These are phyloP conservation scores for Adansonia digitata DNA, from an alignment of 345 rosid genomes.

Conservation along the genomic window DNA sequence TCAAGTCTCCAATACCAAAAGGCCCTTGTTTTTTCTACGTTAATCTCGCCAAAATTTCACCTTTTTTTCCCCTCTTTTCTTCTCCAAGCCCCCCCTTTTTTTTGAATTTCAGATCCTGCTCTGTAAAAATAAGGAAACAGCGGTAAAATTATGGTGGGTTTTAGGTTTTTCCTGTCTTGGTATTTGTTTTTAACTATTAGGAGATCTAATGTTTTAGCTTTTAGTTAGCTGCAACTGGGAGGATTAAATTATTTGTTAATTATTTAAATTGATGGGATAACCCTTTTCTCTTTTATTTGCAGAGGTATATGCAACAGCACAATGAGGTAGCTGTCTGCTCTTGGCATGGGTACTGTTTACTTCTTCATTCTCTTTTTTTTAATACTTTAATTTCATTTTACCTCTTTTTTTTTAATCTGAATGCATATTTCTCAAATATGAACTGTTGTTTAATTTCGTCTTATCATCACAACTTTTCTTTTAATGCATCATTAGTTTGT, in stretches of 20 bases:
- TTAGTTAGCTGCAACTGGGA: neutral
- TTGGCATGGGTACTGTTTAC: slow-evolving; percentile 73
- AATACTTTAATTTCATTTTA: neutral
- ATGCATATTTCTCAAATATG: neutral
- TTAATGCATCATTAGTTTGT: neutral
- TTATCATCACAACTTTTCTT: neutral
- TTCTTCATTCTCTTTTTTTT: slow-evolving; percentile 9
- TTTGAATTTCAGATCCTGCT: neutral
- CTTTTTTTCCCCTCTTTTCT: neutral
- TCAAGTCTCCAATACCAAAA: slow-evolving; percentile 93
- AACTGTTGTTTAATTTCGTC: neutral
- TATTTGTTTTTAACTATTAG: neutral
- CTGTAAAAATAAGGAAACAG: neutral
- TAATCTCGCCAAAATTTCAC: slow-evolving; percentile 81
- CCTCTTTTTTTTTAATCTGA: neutral
- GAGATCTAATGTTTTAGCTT: slow-evolving; percentile 8
- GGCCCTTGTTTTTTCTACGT: slow-evolving; percentile 89
- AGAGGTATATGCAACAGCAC: slow-evolving; percentile 95
- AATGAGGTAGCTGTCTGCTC: slow-evolving; percentile 84
- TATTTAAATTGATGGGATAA: neutral
- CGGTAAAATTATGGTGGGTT: neutral
- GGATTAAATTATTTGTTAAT: neutral
- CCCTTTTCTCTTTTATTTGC: slow-evolving; percentile 18
- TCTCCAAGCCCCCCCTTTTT: neutral
- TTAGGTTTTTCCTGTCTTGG: neutral